Evolutionary conservation across 345 rosid species (phyloP), one percentile per base, ranked within the genome.

Genomic region (Murraya paniculata): DNA sequence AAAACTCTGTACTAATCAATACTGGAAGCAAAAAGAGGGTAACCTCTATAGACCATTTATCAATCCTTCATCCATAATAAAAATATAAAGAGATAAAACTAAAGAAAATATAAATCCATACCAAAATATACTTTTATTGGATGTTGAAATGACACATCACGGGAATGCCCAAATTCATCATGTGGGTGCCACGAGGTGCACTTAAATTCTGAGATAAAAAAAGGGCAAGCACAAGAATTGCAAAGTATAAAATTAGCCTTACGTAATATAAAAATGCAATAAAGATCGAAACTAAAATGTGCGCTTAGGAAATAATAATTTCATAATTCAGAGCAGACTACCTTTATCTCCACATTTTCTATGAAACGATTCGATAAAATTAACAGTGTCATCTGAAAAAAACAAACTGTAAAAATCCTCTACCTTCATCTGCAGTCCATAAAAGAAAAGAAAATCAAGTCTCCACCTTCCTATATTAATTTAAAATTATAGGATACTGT

Each of bases 111-210:
- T 60, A 80, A 33, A 50, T 56, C 57, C 86, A 74, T 90, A 96
- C 99, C 99, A 86, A 96, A 89, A 84, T 94, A 96, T 59, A 96
- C 79, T 89, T 94, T 94, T 81, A 96, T 94, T 19, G 99, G 99
- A 90, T 96, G 99, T 71, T 89, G 94, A 90, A 96, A 96, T 77
- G 91, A 91, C 73, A 90, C 88, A 55, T 88, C 86, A 81, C 99
- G 99, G 13, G 85, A 80, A 82, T 90, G 91, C 64, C 97, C 95
- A 86, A 87, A 88, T 82, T 92, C 82, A 31, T 91, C 91, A 84
- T 92, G 89, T 56, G 87, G 84, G 72, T 77, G 73, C 99, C 99
- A 96, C 35, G 91, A 84, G 79, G 97, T 80, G 86, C 97, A 90
- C 84, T 81, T 87, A 78, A 96, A 92, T 77, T 92, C 99, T 96